Conservation (phyloP, 2,329 filamentous ascomycete genomes). For the Aspergillus awamori region DNA sequence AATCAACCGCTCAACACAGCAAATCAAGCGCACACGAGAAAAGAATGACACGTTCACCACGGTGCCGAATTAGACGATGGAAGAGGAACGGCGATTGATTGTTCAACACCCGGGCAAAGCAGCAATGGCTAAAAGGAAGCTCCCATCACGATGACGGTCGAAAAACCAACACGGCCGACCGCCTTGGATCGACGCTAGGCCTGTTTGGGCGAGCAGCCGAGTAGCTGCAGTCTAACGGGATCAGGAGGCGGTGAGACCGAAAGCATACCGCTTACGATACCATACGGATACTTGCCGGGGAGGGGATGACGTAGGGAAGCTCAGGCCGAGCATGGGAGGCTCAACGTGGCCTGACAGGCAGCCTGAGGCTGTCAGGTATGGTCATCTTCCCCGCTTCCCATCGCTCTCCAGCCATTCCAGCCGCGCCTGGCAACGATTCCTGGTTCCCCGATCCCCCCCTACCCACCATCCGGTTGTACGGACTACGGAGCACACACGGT, state of each 20-base stretch:
- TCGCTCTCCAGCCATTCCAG: constrained; percentile 1
- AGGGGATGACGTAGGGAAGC: constrained; percentile 12
- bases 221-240: not conserved
- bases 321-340: not conserved
- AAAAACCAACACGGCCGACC: constrained; percentile 22
- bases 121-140: not conserved
- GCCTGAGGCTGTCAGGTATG: constrained; percentile 26
- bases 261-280: not conserved
- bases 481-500: constrained; percentile 7
- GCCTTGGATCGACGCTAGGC: constrained; percentile 15
- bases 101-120: not conserved
- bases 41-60: constrained; percentile 13
- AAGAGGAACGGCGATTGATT: not conserved
- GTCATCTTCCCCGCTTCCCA: constrained; percentile 35
- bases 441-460: not conserved
- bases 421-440: not conserved
- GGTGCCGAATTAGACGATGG: not conserved
- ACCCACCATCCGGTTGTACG: not conserved
- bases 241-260: constrained; percentile 20
- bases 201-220: constrained; percentile 16
- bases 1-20: constrained; percentile 3
- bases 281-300: not conserved
- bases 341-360: constrained; percentile 23
- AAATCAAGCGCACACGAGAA: constrained; percentile 1
- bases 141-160: constrained; percentile 14